Conservation (phyloP, 768 basidiomycete genomes). For the Punctularia strigosozonata region DNA sequence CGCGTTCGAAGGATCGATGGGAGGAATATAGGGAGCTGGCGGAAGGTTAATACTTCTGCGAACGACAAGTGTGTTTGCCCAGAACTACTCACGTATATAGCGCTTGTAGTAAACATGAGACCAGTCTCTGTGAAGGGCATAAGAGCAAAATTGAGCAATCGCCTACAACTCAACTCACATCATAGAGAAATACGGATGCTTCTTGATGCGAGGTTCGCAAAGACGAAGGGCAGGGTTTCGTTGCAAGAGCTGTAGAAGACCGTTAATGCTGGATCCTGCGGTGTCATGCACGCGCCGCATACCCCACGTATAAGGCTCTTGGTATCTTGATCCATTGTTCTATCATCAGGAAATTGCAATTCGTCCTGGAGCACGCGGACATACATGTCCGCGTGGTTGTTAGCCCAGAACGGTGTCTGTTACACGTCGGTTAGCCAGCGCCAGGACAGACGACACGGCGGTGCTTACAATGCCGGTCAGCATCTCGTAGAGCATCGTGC, state of each 20-base stretch:
- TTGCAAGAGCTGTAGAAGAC: conserved; percentile 62
- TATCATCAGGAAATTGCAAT: conserved; percentile 79
- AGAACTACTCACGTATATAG: conserved; percentile 67
- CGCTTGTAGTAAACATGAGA: conserved; percentile 89
- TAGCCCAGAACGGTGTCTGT: conserved; percentile 87
- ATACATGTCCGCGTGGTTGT: conserved; percentile 93
- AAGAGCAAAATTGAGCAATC: conserved; percentile 4
- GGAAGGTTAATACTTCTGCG: conserved; percentile 7
- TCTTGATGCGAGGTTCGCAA: conserved; percentile 87
- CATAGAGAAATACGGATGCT: conserved; percentile 91
- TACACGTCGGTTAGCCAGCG: too few species aligned
- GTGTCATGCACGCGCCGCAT: conserved; percentile 18
- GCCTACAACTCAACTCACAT: conserved; percentile 41
- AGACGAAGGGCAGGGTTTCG: conserved; percentile 85
- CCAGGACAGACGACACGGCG: conserved; percentile 8
- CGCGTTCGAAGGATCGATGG: conserved; percentile 83
- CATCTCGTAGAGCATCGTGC: conserved; percentile 98
- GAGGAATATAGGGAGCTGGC: conserved; percentile 84
- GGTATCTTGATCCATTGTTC: conserved; percentile 89
- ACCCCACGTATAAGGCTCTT: conserved; percentile 93
- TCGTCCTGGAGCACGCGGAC: conserved; percentile 86
- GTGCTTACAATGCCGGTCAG: conserved; percentile 82
- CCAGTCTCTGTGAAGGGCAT: conserved; percentile 60
- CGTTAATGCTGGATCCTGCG: background rate
- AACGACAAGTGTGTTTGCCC: conserved; percentile 3